These are phyloP conservation scores for Xerocomus nothofagi DNA, from an alignment of 1,284 basidiomycete species.

Conservation along the genomic window DNA sequence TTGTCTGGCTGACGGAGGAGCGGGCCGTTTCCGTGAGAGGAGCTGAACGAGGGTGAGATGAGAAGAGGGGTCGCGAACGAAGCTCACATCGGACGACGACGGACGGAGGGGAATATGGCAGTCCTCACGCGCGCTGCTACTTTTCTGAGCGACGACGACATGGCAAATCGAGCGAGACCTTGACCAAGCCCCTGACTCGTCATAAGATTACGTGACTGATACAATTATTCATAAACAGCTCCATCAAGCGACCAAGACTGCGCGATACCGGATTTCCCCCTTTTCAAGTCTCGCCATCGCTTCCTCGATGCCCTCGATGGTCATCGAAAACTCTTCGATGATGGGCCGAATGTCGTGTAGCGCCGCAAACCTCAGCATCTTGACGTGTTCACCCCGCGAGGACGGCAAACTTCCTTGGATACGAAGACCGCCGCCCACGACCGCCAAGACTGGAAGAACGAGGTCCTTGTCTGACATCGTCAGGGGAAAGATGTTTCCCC, in stretches of 20 bases:
- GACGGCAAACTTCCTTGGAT: conserved; percentile 26
- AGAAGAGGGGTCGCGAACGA: not conserved
- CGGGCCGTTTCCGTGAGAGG: conserved; percentile 50
- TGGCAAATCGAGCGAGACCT: not conserved
- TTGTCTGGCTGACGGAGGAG: conserved; percentile 46
- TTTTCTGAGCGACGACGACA: conserved; percentile 16
- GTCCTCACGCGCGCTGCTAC: conserved; percentile 1
- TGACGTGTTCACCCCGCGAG: conserved; percentile 29
- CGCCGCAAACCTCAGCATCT: conserved; percentile 34
- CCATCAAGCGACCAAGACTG: conserved; percentile 29
- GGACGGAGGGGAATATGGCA: not conserved
- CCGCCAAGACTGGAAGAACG: conserved; percentile 13
- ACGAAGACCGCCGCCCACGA: conserved; percentile 22
- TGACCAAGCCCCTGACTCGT: conserved; percentile 14
- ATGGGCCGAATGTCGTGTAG: conserved; percentile 27
- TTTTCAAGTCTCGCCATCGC: conserved; percentile 29
- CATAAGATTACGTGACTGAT: no score
- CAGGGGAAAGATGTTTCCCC: conserved; percentile 25
- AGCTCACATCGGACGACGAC: conserved; percentile 16
- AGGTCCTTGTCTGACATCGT: conserved; percentile 26
- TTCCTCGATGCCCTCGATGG: conserved; percentile 30
- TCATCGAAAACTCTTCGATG: conserved; percentile 32
- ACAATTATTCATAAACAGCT: not conserved
- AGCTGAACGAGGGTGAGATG: conserved; percentile 1
- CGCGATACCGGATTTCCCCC: conserved; percentile 35